Base-by-base conservation (phyloP, 2,329 filamentous ascomycete species). In the Exophiala bonariae region DNA sequence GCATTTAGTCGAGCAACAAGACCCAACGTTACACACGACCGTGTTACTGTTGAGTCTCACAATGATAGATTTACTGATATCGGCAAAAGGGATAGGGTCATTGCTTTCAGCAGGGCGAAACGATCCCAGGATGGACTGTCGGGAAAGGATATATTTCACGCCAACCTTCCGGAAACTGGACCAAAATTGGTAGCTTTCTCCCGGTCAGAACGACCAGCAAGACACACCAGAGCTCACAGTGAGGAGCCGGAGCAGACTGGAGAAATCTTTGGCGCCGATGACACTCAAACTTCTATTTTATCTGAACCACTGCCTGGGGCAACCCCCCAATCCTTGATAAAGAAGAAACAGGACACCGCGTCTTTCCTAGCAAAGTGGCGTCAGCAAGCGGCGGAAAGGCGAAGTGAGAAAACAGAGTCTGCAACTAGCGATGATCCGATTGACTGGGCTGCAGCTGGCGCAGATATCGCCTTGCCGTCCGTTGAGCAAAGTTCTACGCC, bases 381-480 rank as follows among this genome's bases (percentile, higher is more conserved):
- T 19, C 40, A 50, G n/a, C 33, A 48, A 23, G 39, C 50, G 4
- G 53, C 50, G 20, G 43, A 51, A 34, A 30, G 38, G 32, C 47
- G 45, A 3, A 41, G 31, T 14, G 37, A 39, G 11, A 46, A 43
- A 31, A 35, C 32, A 18, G 34, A 36, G 28, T 33, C 44, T 18
- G 14, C 22, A 8, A 32, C 23, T 17, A 41, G 41, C 11, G 30
- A 39, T 31, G 36, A 45, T 8, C 45, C 54, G 17, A 35, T 61
- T 26, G 56, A 58, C 45, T 61, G 57, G 57, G 47, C 48, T 8
- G 55, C 45, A 31, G 50, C 49, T 23, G 56, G 44, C 13, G 55
- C 57, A 26, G 57, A 59, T 39, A 39, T 55, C 6, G 51, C 57
- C 16, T 17, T 59, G 17, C 49, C 44, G 10, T 53, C 50, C 10